Evolutionary conservation across 164 flowering plant genomes (phyloP).

Genomic region (Cinnamomum chago): DNA sequence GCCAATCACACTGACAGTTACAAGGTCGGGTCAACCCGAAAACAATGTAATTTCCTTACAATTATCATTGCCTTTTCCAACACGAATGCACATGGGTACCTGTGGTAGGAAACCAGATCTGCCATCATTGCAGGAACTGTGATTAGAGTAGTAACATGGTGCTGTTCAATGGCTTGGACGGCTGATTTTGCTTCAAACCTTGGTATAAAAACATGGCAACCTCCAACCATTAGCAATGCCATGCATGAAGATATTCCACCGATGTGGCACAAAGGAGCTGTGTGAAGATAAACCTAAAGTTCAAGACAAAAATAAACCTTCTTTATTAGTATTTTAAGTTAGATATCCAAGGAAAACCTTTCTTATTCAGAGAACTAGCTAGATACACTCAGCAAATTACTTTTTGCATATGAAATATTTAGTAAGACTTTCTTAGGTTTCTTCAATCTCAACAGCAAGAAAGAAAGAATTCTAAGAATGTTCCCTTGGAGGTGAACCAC

Average conservation of each 20-base stretch:
- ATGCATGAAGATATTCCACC: slow-evolving; percentile 96
- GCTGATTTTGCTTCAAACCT: slow-evolving; percentile 68
- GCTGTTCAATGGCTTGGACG: slow-evolving; percentile 48
- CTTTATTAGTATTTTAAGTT: not conserved
- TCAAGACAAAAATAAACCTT: too few relatives aligned
- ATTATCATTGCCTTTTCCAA: not conserved
- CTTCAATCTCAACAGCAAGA: not conserved
- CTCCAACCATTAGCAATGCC: slow-evolving; percentile 85
- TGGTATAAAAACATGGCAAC: slow-evolving; percentile 69
- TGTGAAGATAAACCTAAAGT: slow-evolving; percentile 80
- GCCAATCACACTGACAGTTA: too few relatives aligned
- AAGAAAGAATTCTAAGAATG: not conserved
- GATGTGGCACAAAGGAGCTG: slow-evolving; percentile 91
- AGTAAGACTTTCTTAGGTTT: not conserved
- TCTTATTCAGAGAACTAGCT: not conserved
- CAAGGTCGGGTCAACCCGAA: not conserved
- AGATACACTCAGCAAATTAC: not conserved
- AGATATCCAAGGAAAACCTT: not conserved
- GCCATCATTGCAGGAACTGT: slow-evolving; percentile 86
- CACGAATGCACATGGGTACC: slow-evolving; percentile 33
- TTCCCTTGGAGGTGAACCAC: not conserved
- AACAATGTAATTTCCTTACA: not conserved
- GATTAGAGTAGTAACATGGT: slow-evolving; percentile 69
- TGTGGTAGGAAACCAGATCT: slow-evolving; percentile 50
- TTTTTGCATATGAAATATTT: too few relatives aligned